These are phyloP conservation scores for Rhododendron williamsianum DNA, from an alignment of 148 eudicot genomes.

Conservation along the genomic window DNA sequence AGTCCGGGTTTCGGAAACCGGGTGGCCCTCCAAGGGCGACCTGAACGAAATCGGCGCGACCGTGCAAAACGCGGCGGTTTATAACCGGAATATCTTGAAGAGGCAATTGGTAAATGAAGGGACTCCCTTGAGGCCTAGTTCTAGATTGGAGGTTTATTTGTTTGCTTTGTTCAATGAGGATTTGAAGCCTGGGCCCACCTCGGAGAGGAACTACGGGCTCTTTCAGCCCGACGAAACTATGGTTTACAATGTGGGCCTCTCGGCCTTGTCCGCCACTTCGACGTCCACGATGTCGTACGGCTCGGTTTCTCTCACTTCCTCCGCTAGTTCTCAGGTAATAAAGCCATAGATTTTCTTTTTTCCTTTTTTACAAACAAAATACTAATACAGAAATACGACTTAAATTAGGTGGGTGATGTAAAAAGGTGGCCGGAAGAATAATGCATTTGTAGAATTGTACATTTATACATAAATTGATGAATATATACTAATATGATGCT, in stretches of 20 bases:
- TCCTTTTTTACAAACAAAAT: background rate
- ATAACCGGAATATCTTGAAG: constrained; percentile 14
- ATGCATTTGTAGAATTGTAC: background rate
- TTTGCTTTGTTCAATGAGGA: constrained; percentile 25
- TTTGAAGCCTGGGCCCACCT: constrained; percentile 20
- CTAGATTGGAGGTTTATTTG: constrained; percentile 14
- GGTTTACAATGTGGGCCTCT: constrained; percentile 18
- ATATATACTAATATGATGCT: background rate
- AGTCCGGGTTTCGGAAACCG: constrained; percentile 18
- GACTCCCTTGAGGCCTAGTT: constrained; percentile 11
- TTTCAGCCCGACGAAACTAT: constrained; percentile 16
- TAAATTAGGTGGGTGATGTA: background rate
- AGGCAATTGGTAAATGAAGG: constrained; percentile 7
- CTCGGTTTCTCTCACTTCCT: constrained; percentile 8
- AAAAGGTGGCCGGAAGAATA: background rate
- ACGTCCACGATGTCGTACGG: background rate
- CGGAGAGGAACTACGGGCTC: constrained; percentile 22
- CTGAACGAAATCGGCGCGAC: constrained; percentile 3
- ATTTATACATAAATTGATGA: background rate
- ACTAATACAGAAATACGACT: too few relatives aligned
- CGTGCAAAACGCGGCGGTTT: constrained; percentile 2
- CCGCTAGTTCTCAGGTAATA: constrained; percentile 14
- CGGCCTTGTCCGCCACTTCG: constrained; percentile 4
- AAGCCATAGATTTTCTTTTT: background rate
- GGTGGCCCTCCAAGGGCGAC: constrained; percentile 19